Conservation (phyloP, 2,329 filamentous ascomycete genomes). For the Calonectria crousiana region DNA sequence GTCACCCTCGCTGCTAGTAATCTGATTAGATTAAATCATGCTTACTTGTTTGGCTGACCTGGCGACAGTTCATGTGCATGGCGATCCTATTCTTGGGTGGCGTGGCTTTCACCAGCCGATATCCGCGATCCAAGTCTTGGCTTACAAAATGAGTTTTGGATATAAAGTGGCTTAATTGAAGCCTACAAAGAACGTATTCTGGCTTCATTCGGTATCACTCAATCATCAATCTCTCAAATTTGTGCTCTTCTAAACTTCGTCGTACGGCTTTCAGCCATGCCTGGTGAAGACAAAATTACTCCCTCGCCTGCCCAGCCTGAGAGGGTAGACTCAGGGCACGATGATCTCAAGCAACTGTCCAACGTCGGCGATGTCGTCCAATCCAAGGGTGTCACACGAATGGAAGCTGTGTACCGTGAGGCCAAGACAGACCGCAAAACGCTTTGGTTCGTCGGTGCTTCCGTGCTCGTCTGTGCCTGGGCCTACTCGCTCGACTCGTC, state of each 20-base stretch:
- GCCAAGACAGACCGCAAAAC: constrained; percentile 39
- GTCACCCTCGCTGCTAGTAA: constrained; percentile 6
- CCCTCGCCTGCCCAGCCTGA: constrained; percentile 17
- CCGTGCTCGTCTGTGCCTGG: constrained; percentile 48
- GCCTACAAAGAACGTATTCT: background rate
- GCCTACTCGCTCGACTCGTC: constrained; percentile 47
- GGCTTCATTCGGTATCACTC: background rate
- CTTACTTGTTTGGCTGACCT: background rate
- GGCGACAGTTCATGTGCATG: background rate
- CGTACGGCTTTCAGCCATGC: constrained; percentile 11
- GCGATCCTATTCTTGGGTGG: constrained; percentile 7
- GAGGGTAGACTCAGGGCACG: constrained; percentile 26
- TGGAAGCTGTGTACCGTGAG: constrained; percentile 47
- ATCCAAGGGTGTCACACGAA: constrained; percentile 44
- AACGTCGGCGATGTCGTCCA: constrained; percentile 38
- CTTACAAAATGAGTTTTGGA: background rate
- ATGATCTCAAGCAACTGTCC: constrained; percentile 30
- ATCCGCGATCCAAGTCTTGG: constrained; percentile 1
- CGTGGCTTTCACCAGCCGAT: background rate
- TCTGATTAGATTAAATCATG: constrained; percentile 33
- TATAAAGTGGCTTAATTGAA: background rate
- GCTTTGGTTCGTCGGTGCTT: constrained; percentile 44
- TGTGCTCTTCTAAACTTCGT: background rate
- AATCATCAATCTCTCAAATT: background rate
- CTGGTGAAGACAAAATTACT: constrained; percentile 29